phyloP scores from a whole-genome alignment of 2,329 filamentous ascomycete species.

The Calonectria pseudoturangicola region DNA sequence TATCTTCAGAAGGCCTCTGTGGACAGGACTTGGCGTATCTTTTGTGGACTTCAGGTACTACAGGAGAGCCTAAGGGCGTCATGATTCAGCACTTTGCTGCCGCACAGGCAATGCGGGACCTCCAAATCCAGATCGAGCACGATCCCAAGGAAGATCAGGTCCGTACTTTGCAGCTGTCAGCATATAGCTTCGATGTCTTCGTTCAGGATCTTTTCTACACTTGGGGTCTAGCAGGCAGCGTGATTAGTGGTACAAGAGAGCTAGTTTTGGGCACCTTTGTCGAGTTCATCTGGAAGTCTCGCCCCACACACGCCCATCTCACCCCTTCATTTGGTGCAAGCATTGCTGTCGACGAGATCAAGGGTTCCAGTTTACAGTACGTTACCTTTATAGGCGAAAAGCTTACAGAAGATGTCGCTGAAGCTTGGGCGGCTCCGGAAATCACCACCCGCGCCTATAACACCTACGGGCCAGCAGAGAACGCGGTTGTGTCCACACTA shows the following conservation, averaged over 20 bases:
- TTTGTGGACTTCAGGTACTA: slow-evolving; percentile 10
- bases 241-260: slow-evolving; percentile 12
- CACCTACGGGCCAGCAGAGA: slow-evolving; percentile 7
- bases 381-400: slow-evolving; percentile 13
- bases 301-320: slow-evolving; percentile 12
- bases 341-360: slow-evolving; percentile 9
- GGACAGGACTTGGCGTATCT: slow-evolving; percentile 4
- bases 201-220: slow-evolving; percentile 16
- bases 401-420: slow-evolving; percentile 3
- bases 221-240: slow-evolving; percentile 6
- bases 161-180: not conserved
- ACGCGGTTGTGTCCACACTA: not conserved
- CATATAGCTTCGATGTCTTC: slow-evolving; percentile 13
- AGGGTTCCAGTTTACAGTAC: not conserved
- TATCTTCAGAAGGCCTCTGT: not conserved
- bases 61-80: not conserved
- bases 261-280: not conserved
- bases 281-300: slow-evolving; percentile 11
- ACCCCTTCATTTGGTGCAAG: slow-evolving; percentile 13
- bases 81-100: slow-evolving; percentile 7
- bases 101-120: slow-evolving; percentile 5
- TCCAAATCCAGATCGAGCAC: slow-evolving; percentile 10
- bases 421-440: not conserved
- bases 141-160: not conserved
- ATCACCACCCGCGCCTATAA: slow-evolving; percentile 16